These are phyloP conservation scores for Diaporthe helianthi DNA, from an alignment of 2,329 filamentous ascomycete species.

Conservation along the genomic window DNA sequence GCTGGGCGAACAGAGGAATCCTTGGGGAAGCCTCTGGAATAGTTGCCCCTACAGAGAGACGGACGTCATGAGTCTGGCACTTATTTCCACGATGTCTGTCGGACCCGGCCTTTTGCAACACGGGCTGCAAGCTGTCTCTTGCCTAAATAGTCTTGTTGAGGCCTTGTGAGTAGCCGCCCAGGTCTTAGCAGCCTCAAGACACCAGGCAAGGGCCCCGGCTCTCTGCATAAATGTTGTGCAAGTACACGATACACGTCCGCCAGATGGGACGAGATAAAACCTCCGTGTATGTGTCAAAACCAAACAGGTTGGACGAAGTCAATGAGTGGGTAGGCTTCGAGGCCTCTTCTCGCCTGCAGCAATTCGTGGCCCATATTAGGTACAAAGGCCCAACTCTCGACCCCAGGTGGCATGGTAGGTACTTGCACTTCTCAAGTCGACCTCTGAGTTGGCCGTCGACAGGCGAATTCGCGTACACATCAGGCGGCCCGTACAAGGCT, in stretches of 20 bases:
- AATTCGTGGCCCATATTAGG: neutral
- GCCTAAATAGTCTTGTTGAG: neutral
- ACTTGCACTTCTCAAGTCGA: slow-evolving; percentile 2
- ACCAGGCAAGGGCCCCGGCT: slow-evolving; percentile 1
- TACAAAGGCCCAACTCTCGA: neutral
- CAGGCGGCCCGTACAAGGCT: slow-evolving; percentile 23
- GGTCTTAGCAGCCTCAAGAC: neutral
- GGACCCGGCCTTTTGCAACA: neutral
- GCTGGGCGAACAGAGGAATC: neutral
- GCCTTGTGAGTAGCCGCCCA: neutral
- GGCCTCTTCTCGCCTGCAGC: slow-evolving; percentile 10
- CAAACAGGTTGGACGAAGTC: slow-evolving; percentile 9
- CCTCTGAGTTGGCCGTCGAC: slow-evolving; percentile 5
- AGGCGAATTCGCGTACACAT: slow-evolving; percentile 1
- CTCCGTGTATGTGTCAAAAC: slow-evolving; percentile 13
- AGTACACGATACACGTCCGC: slow-evolving; percentile 9
- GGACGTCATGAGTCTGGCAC: slow-evolving; percentile 20
- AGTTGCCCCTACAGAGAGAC: neutral
- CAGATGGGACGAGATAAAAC: neutral
- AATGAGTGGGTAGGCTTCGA: slow-evolving; percentile 18
- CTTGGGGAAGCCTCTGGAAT: neutral
- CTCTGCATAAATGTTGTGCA: neutral
- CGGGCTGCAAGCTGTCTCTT: neutral
- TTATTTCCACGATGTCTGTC: slow-evolving; percentile 17
- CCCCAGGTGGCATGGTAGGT: neutral